Percentiles rank a stretch among this genome's conserved stretches.
These are phyloP conservation scores for Akanthomyces dipterigenus DNA, from an alignment of 2,329 filamentous ascomycete genomes.

Conservation along the genomic window DNA sequence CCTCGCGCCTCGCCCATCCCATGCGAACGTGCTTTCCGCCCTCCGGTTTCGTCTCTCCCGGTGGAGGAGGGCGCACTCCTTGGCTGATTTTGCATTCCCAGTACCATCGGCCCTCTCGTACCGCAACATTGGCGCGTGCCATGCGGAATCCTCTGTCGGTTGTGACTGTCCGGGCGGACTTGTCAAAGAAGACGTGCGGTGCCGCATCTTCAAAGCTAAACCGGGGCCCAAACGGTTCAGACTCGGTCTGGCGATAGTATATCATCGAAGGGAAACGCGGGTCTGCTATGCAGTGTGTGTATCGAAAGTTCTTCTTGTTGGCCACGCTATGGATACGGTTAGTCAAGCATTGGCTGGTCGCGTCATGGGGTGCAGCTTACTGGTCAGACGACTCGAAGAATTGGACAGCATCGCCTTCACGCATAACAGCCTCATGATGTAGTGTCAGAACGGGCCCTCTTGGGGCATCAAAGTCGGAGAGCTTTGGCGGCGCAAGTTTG, in stretches of 20 bases:
- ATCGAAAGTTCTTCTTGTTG: constrained; percentile 72
- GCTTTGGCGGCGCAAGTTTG: constrained; percentile 57
- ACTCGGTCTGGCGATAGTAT: constrained; percentile 84
- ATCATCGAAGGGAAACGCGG: constrained; percentile 78
- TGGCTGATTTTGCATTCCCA: constrained; percentile 88
- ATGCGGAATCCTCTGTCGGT: constrained; percentile 92
- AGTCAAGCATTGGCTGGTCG: neutral
- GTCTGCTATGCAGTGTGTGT: constrained; percentile 85
- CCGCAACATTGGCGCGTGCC: constrained; percentile 82
- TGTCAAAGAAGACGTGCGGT: constrained; percentile 75
- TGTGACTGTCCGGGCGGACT: constrained; percentile 67
- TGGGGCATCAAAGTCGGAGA: constrained; percentile 54
- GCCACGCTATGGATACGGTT: constrained; percentile 37
- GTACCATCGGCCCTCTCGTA: constrained; percentile 84
- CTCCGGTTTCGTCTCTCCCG: constrained; percentile 36
- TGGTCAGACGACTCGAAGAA: constrained; percentile 61
- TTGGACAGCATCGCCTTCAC: constrained; percentile 44
- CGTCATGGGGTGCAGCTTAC: constrained; percentile 31
- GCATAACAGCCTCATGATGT: constrained; percentile 45
- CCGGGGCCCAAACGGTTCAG: constrained; percentile 72
- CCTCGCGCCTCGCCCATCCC: constrained; percentile 78
- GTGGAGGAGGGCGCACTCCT: constrained; percentile 49
- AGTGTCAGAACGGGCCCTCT: constrained; percentile 50
- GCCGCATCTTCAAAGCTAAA: constrained; percentile 92
- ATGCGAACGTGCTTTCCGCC: constrained; percentile 66